phyloP scores from a whole-genome alignment of 495 filamentous ascomycete species.

The Aspergillus cavernicola region DNA sequence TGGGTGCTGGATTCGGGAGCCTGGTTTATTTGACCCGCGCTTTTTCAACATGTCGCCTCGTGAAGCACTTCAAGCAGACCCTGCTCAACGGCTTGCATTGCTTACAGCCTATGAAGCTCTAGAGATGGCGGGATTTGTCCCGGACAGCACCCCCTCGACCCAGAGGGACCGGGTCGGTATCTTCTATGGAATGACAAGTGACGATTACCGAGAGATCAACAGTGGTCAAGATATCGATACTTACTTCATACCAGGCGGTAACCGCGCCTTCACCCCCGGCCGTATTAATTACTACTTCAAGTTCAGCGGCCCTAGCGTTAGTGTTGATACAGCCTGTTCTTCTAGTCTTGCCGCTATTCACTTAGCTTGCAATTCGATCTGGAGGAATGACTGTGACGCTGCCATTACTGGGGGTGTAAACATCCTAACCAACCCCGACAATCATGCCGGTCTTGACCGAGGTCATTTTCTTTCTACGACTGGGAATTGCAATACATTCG shows the following conservation, averaged over 20 bases:
- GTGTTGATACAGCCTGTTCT: slow-evolving; percentile 86
- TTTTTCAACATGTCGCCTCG: slow-evolving; percentile 98
- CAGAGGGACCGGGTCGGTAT: slow-evolving; percentile 80
- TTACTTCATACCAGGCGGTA: slow-evolving; percentile 88
- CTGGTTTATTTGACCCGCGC: slow-evolving; percentile 76
- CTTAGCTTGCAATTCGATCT: slow-evolving; percentile 76
- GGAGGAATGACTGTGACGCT: slow-evolving; percentile 78
- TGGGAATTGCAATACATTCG: slow-evolving; percentile 77
- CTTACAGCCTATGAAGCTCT: slow-evolving; percentile 86
- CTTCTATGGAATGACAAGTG: slow-evolving; percentile 90
- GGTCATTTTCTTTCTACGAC: slow-evolving; percentile 79
- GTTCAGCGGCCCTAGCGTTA: slow-evolving; percentile 81
- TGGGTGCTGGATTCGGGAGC: slow-evolving; percentile 86
- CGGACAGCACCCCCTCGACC: slow-evolving; percentile 80
- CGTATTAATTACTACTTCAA: slow-evolving; percentile 88
- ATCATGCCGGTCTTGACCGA: slow-evolving; percentile 76
- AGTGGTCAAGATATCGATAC: slow-evolving; percentile 88
- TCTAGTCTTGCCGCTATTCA: slow-evolving; percentile 82
- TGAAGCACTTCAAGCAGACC: slow-evolving; percentile 85
- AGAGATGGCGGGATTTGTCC: slow-evolving; percentile 86
- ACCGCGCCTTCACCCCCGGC: slow-evolving; percentile 82
- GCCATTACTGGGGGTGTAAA: slow-evolving; percentile 83
- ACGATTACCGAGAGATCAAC: slow-evolving; percentile 91
- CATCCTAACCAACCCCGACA: slow-evolving; percentile 77
- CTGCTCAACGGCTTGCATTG: slow-evolving; percentile 80